A percentile compares a stretch with the other conserved stretches of the same genome.
Conservation (phyloP, 2,329 filamentous ascomycete species). For the Pseudogymnoascus sp. region DNA sequence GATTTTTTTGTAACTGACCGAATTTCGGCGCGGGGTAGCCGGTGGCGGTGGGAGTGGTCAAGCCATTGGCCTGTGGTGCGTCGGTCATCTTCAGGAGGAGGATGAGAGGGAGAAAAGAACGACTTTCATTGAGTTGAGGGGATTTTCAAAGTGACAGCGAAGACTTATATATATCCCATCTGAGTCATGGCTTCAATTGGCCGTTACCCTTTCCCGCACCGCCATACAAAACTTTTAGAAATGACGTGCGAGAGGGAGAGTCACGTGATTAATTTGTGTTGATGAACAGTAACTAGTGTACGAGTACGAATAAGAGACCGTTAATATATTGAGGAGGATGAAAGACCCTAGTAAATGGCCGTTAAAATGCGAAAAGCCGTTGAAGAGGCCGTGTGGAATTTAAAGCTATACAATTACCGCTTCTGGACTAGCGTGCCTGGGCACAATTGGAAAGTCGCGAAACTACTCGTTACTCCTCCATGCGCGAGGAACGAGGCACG, state of each 20-base stretch:
- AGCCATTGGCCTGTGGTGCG: background rate
- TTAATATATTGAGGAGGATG: background rate
- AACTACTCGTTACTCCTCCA: background rate
- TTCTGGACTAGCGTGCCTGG: background rate
- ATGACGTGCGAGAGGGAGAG: background rate
- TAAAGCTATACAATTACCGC: background rate
- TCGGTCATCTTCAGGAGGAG: conserved; percentile 5
- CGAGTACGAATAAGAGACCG: background rate
- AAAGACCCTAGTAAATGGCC: background rate
- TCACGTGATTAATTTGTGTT: background rate
- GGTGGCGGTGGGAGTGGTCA: background rate
- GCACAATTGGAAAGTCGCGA: conserved; percentile 6
- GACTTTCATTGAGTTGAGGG: background rate
- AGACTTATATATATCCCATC: background rate
- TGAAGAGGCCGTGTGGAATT: background rate
- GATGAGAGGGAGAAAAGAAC: background rate
- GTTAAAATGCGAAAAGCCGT: background rate
- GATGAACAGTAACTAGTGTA: background rate
- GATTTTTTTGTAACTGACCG: conserved; percentile 20
- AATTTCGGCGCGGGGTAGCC: conserved; percentile 11
- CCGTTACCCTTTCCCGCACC: background rate
- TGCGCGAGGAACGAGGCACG: conserved; percentile 4
- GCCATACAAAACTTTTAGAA: conserved; percentile 7
- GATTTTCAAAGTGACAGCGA: background rate
- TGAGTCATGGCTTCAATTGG: conserved; percentile 1